A percentile compares a stretch with the other conserved stretches of the same genome.
These are phyloP conservation scores for Cucurbita ficifolia DNA, from an alignment of 306 rosid species.

Conservation along the genomic window DNA sequence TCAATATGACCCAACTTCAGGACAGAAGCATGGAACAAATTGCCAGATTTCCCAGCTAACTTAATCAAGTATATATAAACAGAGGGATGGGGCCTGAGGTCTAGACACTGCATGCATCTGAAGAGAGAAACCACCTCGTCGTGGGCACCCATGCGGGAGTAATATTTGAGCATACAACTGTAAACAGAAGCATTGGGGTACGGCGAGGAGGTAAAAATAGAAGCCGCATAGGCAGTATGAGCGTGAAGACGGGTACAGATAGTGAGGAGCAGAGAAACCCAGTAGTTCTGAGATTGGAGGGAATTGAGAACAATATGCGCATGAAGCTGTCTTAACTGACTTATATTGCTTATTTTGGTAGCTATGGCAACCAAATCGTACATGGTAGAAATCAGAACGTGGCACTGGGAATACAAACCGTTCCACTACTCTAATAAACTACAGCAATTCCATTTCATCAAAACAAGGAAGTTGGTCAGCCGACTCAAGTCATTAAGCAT, in stretches of 20 bases:
- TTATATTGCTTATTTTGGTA: slow-evolving; percentile 13
- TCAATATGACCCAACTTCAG: slow-evolving; percentile 24
- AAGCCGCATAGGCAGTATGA: slow-evolving; percentile 25
- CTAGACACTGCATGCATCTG: slow-evolving; percentile 16
- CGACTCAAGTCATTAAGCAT: neutral
- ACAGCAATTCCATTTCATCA: neutral
- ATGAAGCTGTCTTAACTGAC: slow-evolving; percentile 31
- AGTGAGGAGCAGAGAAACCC: slow-evolving; percentile 30
- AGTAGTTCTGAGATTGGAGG: slow-evolving; percentile 33
- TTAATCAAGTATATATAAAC: slow-evolving; percentile 37
- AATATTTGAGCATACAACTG: slow-evolving; percentile 39
- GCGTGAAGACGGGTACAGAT: slow-evolving; percentile 48
- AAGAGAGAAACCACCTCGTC: slow-evolving; percentile 21
- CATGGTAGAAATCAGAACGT: neutral
- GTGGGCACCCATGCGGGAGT: slow-evolving; percentile 21
- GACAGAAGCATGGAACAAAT: slow-evolving; percentile 31
- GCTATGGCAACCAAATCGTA: neutral
- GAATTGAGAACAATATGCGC: slow-evolving; percentile 31
- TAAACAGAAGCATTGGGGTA: slow-evolving; percentile 24
- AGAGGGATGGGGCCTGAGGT: slow-evolving; percentile 15
- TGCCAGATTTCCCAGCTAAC: slow-evolving; percentile 23
- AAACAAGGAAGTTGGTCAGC: neutral
- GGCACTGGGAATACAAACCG: neutral
- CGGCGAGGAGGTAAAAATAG: slow-evolving; percentile 23
- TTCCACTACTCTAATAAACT: neutral